phyloP scores from a whole-genome alignment of 805 yeast genomes.

The Yarrowia hollandica region DNA sequence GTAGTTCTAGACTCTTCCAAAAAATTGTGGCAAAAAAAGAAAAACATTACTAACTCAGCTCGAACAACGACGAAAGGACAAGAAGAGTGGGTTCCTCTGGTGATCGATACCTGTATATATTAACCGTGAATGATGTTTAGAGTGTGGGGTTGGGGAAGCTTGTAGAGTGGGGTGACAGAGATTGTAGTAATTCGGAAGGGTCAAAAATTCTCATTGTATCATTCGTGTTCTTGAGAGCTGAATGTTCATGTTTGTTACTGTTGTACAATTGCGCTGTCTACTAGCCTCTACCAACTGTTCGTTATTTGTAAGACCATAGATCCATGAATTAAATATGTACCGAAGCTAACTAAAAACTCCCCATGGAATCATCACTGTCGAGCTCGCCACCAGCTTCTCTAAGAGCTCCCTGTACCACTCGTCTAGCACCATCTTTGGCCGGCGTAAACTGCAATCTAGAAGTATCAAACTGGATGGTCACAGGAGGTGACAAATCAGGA shows the following conservation, averaged over 20 bases:
- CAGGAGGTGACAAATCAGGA: constrained; percentile 17
- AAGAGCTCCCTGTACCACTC: constrained; percentile 1
- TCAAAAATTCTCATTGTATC: too few species aligned
- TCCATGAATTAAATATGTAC: neutral
- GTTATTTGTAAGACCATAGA: neutral
- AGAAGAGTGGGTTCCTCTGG: constrained; percentile 27
- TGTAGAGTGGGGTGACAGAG: neutral
- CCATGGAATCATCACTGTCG: constrained; percentile 18
- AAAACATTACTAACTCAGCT: constrained; percentile 1
- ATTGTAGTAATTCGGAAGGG: too few species aligned
- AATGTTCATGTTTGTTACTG: too few species aligned
- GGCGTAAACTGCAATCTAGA: constrained; percentile 24
- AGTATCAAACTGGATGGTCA: constrained; percentile 12
- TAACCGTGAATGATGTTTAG: constrained; percentile 2
- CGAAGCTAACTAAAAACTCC: neutral
- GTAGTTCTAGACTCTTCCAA: too few species aligned
- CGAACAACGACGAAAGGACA: constrained; percentile 24
- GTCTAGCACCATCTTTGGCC: constrained; percentile 25
- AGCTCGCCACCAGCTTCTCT: constrained; percentile 11
- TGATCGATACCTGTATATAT: constrained; percentile 6
- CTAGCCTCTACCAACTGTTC: too few species aligned
- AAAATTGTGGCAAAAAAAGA: neutral
- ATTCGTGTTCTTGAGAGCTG: too few species aligned
- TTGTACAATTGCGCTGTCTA: too few species aligned
- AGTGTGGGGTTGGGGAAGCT: too few species aligned